Evolutionary conservation across 2,329 filamentous ascomycete species (phyloP), one percentile per base, ranked within the genome.

Genomic region (Fusarium fracticaudum): DNA sequence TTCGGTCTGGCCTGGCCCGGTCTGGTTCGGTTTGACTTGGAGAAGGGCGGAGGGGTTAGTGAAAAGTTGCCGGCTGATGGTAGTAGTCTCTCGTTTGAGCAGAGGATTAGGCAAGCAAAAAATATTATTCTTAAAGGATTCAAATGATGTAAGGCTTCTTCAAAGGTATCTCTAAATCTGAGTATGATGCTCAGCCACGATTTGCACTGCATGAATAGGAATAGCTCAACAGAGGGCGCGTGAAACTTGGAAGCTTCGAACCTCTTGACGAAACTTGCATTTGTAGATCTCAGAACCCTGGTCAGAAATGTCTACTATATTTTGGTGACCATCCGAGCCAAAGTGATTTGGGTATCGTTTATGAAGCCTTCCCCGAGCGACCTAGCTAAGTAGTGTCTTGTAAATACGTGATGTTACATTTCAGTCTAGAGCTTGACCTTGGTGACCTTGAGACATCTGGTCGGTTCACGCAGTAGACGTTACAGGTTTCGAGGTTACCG

Each of bases 41-140:
- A 69, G 71, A 74, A 74, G 55, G 64, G 71, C 64, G 59, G 67
- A 69, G 57, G 68, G 60, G 60, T 38, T 50, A 35, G 33, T 53
- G 40, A 48, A 24, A 38, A 60, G 41, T 29, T n/a, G 63, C 50
- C 26, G 64, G 64, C 67, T 67, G 55, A 64, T 58, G 67, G 41
- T 24, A 43, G 50, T n/a, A 43, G 50, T 40, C 43, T 48, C n/a
- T 53, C 40, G 59, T 69, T 60, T 41, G 33, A 60, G 44, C n/a
- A 35, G 29, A 53, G 40, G 40, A 43, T 45, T 24, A 31, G 38
- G 40, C 24, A 59, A 60, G 26, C 60, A 26, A 20, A 37, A 6
- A 18, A 17, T 13, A 48, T 62, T 43, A 31, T 48, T 22, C 8
- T 35, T 17, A 26, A 54, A 33, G 58, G 26, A 41, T 60, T 33